Base-by-base conservation (phyloP, 176 grass and related monocot species). In the Oryza glaberrima region DNA sequence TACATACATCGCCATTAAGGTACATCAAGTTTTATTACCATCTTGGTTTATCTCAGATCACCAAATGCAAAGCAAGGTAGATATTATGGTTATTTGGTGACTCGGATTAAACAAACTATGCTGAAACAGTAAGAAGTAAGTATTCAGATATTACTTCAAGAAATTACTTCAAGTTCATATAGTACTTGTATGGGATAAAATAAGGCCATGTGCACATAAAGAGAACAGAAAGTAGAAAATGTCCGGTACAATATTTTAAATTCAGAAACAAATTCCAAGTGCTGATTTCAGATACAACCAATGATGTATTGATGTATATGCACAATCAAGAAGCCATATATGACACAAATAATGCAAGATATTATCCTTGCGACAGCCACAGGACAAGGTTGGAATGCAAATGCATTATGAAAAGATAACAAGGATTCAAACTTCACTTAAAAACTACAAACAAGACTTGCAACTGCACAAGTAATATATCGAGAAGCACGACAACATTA, bases 371-470 rank as follows among this genome's bases (percentile, higher is more conserved):
- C 43, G 10, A 83, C 26, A 45, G 22, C 34, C 14, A 77, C 6
- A 58, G 2, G 1, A 19, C 19, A 40, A 68, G 58, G 5, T 58
- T 56, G 43, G 35, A 11, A 84, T 15, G 35, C 65, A 63, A 44
- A 77, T 1, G 11, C 19, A 49, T 32, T 23, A 79, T 6, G 35
- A n/a, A 84, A 26, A 26, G 61, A 54, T 34, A 58, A 38, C 4
- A 46, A 2, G 25, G 67, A 22, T 78, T 63, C 10, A 83, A 66
- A 35, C 47, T 81, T 68, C 9, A 67, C 58, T 47, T 47, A 78
- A 72, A 13, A 61, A n/a, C 61, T 17, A 78, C 14, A 45, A 76
- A n/a, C 73, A 43, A 1, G 40, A 41, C 40, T 26, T 83, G 49
- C 28, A 83, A 65, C 46, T 54, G 6, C 67, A 78, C 28, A 72